Evolutionary conservation across 2,329 filamentous ascomycete species (phyloP).

Genomic region (Aspergillus flavus): DNA sequence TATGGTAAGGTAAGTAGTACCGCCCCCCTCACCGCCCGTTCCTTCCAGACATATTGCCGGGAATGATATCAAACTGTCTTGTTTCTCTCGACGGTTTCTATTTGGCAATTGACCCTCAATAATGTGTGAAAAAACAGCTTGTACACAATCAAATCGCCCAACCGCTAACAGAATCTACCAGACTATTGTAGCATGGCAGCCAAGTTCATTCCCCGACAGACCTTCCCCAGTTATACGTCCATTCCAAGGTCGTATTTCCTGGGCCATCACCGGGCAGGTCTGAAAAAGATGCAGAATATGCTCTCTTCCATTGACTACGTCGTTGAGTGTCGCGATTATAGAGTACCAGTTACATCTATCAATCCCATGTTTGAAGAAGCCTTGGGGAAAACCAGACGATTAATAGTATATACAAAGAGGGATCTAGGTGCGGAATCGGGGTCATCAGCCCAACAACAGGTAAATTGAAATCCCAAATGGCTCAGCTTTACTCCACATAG

Average conservation of each 20-base stretch:
- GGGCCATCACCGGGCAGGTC: conserved; percentile 83
- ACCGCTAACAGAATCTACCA: not conserved
- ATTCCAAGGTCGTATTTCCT: conserved; percentile 91
- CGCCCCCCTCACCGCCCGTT: conserved; percentile 15
- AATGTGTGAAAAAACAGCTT: conserved; percentile 5
- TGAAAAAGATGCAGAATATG: conserved; percentile 78
- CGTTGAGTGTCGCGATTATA: conserved; percentile 92
- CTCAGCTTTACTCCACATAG: not conserved
- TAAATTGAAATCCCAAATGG: conserved; percentile 27
- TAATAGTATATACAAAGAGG: conserved; percentile 89
- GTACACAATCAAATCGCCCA: not conserved
- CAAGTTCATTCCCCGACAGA: conserved; percentile 71
- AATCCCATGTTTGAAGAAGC: conserved; percentile 86
- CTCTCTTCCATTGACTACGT: conserved; percentile 82
- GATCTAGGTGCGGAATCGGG: conserved; percentile 65
- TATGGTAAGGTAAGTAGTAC: not conserved
- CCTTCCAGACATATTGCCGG: not conserved
- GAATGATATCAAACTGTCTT: conserved; percentile 1
- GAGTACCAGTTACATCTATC: conserved; percentile 83
- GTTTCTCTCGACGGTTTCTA: not conserved
- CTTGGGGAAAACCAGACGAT: conserved; percentile 70
- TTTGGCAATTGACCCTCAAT: not conserved
- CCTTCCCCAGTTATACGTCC: conserved; percentile 72
- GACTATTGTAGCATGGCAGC: conserved; percentile 26
- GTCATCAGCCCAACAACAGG: conserved; percentile 42